A percentile compares a stretch with the other conserved stretches of the same genome.
These are phyloP conservation scores for Fusarium oligoseptatum DNA, from an alignment of 2,329 filamentous ascomycete species.

Conservation along the genomic window DNA sequence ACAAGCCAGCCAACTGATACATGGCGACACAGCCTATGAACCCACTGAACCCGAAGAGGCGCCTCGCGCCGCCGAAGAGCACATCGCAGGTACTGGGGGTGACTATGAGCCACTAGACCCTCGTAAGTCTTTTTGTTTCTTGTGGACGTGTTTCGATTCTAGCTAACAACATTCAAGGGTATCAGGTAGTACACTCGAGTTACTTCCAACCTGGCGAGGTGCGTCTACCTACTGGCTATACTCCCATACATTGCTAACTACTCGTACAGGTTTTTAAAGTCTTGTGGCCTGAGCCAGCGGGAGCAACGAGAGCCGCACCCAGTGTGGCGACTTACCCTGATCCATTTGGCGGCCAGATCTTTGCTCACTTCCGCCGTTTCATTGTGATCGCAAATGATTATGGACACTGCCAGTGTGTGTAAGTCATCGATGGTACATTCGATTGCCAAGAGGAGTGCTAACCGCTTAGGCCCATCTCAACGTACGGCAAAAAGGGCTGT, in stretches of 20 bases:
- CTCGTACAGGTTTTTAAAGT: slow-evolving; percentile 65
- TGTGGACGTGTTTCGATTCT: too few relatives aligned
- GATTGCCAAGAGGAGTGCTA: slow-evolving; percentile 8
- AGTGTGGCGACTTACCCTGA: slow-evolving; percentile 54
- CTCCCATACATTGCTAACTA: slow-evolving; percentile 4
- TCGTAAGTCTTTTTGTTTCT: slow-evolving; percentile 46
- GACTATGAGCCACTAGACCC: slow-evolving; percentile 51
- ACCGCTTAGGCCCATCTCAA: slow-evolving; percentile 64
- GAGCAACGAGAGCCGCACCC: slow-evolving; percentile 47
- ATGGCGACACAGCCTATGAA: slow-evolving; percentile 29
- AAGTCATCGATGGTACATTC: slow-evolving; percentile 46
- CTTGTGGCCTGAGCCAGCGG: slow-evolving; percentile 67
- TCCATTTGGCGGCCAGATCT: slow-evolving; percentile 56
- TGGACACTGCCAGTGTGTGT: slow-evolving; percentile 70
- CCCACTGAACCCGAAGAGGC: slow-evolving; percentile 42
- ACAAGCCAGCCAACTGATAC: slow-evolving; percentile 1
- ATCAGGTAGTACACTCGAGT: slow-evolving; percentile 54
- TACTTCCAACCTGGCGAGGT: slow-evolving; percentile 59
- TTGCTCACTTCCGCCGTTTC: slow-evolving; percentile 66
- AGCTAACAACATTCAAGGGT: slow-evolving; percentile 52
- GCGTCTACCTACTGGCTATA: neutral
- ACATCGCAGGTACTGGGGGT: slow-evolving; percentile 36
- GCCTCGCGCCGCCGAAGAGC: slow-evolving; percentile 24
- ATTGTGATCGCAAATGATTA: slow-evolving; percentile 65
- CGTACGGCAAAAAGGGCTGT: slow-evolving; percentile 66